Evolutionary conservation across 176 grass and related monocot genomes (phyloP).

Genomic region (Stipa capillata): DNA sequence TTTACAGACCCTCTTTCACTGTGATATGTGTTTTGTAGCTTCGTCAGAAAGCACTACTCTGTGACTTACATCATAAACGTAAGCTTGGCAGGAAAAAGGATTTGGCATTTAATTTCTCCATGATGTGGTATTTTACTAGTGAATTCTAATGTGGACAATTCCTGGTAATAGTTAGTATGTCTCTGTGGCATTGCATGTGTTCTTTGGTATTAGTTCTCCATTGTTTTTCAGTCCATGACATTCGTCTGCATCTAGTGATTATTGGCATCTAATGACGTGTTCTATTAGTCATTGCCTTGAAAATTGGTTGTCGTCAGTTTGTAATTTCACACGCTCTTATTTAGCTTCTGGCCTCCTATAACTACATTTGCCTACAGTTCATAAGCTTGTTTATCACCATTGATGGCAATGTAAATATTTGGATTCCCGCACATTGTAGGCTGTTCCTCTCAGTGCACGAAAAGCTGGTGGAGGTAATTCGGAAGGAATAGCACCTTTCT

Average conservation of each 20-base stretch:
- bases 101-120: not conserved
- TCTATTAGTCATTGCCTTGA: too few relatives aligned
- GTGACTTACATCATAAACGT: too few relatives aligned
- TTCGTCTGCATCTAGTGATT: not conserved
- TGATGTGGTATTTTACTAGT: not conserved
- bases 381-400: not conserved
- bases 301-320: not conserved
- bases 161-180: too few relatives aligned
- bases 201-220: too few relatives aligned
- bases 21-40: not conserved
- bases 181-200: not conserved
- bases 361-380: not conserved
- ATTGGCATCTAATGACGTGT: too few relatives aligned
- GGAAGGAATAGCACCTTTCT: conserved; percentile 83
- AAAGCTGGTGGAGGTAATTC: conserved; percentile 74
- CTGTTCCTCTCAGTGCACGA: conserved; percentile 75
- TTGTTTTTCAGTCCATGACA: not conserved
- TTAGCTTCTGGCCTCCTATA: not conserved
- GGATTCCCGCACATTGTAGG: conserved; percentile 43
- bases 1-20: not conserved
- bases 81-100: not conserved
- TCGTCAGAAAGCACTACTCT: not conserved
- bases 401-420: conserved; percentile 14
- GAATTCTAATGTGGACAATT: not conserved
- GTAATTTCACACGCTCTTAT: not conserved